Evolutionary conservation across 805 yeast genomes (phyloP).

Genomic region (Myxozyma geophila): DNA sequence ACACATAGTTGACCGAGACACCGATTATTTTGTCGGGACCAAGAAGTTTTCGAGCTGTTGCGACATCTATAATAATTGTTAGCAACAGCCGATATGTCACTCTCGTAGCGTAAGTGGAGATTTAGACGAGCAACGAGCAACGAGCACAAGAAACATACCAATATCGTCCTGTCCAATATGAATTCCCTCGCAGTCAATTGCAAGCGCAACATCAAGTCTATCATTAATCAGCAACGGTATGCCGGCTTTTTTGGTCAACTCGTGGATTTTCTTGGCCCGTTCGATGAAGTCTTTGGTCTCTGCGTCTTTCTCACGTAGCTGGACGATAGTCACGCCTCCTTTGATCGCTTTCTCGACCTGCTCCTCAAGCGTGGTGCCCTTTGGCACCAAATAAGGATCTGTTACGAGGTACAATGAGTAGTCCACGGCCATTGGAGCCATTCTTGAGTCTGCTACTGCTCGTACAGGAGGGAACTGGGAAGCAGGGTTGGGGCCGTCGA

Average conservation of each 20-base stretch:
- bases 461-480: neutral
- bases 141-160: slow-evolving; percentile 42
- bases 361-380: slow-evolving; percentile 55
- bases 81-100: neutral
- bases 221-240: slow-evolving; percentile 87
- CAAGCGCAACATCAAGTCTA: slow-evolving; percentile 85
- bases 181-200: slow-evolving; percentile 86
- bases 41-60: slow-evolving; percentile 60
- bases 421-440: slow-evolving; percentile 46
- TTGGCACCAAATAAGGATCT: slow-evolving; percentile 74
- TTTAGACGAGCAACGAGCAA: neutral
- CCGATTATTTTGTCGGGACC: slow-evolving; percentile 82
- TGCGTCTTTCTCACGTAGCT: slow-evolving; percentile 76
- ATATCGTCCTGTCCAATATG: slow-evolving; percentile 94
- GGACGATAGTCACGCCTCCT: slow-evolving; percentile 80
- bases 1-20: slow-evolving; percentile 65
- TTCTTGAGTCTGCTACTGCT: neutral
- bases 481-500: too few species aligned
- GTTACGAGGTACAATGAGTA: slow-evolving; percentile 78
- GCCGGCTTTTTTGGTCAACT: slow-evolving; percentile 59
- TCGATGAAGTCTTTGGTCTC: slow-evolving; percentile 70
- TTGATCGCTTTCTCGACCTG: slow-evolving; percentile 66
- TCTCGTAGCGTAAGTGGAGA: neutral
- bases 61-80: slow-evolving; percentile 44
- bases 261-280: slow-evolving; percentile 64